phyloP scores from a whole-genome alignment of 176 grass and related monocot genomes.

The Lolium perenne region DNA sequence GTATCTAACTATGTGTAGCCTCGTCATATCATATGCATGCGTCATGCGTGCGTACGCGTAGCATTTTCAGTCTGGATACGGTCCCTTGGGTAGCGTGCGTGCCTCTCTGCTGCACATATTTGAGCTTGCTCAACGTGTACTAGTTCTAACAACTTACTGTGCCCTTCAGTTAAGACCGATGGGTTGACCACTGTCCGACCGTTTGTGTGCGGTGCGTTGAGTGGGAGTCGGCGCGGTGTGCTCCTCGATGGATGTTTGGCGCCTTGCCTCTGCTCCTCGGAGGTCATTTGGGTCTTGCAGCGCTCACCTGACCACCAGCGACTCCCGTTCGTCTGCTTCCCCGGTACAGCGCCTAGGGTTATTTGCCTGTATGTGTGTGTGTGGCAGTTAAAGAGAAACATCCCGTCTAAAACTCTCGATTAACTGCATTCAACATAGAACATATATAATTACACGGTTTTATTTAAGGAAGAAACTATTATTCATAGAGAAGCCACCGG shows the following conservation, averaged over 20 bases:
- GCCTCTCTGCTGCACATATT: no score
- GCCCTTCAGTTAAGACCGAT: background rate
- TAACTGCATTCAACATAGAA: no score
- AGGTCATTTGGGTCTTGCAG: background rate
- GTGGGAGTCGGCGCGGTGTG: background rate
- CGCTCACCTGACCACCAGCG: background rate
- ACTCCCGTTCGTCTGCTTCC: background rate
- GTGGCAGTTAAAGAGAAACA: no score
- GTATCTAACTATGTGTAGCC: background rate
- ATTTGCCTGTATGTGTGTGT: no score
- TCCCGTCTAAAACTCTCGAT: no score
- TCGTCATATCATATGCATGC: background rate
- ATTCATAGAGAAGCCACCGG: no score
- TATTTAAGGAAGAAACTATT: no score
- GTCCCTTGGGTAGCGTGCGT: background rate
- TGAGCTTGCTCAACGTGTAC: no score
- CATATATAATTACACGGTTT: no score
- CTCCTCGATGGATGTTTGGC: background rate
- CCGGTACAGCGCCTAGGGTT: no score
- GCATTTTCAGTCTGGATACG: background rate
- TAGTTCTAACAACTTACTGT: background rate
- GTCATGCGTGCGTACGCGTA: background rate
- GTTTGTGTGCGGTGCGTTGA: conserved; percentile 21
- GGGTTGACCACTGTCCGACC: background rate
- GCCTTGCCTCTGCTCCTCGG: background rate